Base-by-base conservation (phyloP, 495 filamentous ascomycete species). In the Collariella sp. region DNA sequence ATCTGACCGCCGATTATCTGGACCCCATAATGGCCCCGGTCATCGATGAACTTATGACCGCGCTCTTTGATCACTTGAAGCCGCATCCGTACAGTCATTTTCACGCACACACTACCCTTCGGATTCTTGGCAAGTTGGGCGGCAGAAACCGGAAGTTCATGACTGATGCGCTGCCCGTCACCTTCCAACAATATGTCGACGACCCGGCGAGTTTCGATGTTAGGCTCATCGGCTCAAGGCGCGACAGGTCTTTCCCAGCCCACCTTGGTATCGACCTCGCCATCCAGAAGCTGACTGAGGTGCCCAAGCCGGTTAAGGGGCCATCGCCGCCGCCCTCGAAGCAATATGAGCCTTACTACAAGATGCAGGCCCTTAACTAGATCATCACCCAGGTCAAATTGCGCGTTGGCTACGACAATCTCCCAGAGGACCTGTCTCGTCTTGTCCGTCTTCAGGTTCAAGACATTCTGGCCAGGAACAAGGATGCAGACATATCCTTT, bases 1-100 rank as follows among this genome's bases (percentile, higher is more conserved):
- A 99, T 61, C 78, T 99, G 1, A 99, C 94, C 0, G 91, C 93
- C 0, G 94, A 99, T 60, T 99, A 99, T 63, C 67, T 99, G 29
- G 94, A 99, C 60, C 94, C 94, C 0, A 99, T 99, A 52, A 99
- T 99, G 93, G 89, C 90, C 6, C 94, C 94, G 2, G 93, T 96
- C 41, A 96, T 99, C 70, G 93, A 97, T 60, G 94, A 99, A 57
- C 71, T 99, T 49, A 97, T 97, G 91, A 89, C 88, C 39, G 91
- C 90, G 4, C 77, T 99, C 7, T 97, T 91, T 80, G 88, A 95
- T 54, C 94, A 97, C 64, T 76, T 99, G 31, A 85, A 83, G 56
- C 94, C 94, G 3, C 82, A 86, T 48, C 91, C 93, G 0, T 95
- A 97, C 64, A 95, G 87, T 60, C 94, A 99, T 62, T 94, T 95